A percentile compares a stretch with the other conserved stretches of the same genome.
phyloP scores from a whole-genome alignment of 164 flowering plant species.

The Buxus sempervirens region DNA sequence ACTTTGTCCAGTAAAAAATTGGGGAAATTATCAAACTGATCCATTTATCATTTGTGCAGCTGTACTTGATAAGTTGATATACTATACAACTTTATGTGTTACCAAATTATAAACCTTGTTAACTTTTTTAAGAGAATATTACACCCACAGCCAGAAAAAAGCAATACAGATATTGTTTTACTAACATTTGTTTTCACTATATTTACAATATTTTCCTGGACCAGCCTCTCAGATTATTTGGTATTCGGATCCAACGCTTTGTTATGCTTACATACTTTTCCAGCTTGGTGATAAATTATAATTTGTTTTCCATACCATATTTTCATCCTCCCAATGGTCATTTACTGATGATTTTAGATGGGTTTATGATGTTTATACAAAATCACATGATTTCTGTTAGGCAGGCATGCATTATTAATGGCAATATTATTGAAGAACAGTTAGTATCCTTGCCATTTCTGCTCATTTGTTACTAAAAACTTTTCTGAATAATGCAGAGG shows the following conservation, averaged over 20 bases:
- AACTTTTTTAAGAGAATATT: too few species aligned
- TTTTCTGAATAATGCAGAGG: slow-evolving; percentile 45
- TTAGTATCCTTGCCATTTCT: not conserved
- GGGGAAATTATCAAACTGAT: too few species aligned
- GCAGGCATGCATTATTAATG: too few species aligned
- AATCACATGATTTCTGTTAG: not conserved
- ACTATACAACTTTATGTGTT: too few species aligned
- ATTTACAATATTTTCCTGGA: not conserved
- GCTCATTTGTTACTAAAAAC: not conserved
- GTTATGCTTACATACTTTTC: not conserved
- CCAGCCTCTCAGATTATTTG: not conserved
- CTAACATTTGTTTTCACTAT: too few species aligned
- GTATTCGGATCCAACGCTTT: not conserved
- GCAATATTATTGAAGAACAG: not conserved
- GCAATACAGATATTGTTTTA: not conserved
- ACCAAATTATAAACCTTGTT: too few species aligned
- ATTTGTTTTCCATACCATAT: not conserved
- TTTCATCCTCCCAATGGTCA: not conserved
- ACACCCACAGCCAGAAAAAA: too few species aligned
- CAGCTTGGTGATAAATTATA: not conserved
- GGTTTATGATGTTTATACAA: not conserved
- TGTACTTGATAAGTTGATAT: too few species aligned
- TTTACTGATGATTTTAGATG: not conserved
- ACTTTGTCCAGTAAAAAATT: too few species aligned
- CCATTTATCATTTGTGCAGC: too few species aligned